These are phyloP conservation scores for Rhinocladiella similis DNA, from an alignment of 2,329 filamentous ascomycete genomes.

Conservation along the genomic window DNA sequence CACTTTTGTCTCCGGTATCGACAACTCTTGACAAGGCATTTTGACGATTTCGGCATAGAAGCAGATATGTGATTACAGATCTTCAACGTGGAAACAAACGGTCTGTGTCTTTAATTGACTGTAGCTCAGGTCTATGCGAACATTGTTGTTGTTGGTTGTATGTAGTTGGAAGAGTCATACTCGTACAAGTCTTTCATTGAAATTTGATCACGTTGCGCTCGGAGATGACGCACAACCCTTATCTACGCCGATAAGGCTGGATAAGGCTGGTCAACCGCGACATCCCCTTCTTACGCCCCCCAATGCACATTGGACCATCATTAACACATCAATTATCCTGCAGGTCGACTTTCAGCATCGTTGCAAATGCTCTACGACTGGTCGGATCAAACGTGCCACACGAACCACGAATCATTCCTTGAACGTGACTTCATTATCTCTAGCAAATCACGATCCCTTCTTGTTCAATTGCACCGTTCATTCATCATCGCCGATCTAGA, in stretches of 20 bases:
- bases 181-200: background rate
- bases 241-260: conserved; percentile 3
- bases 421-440: background rate
- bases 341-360: background rate
- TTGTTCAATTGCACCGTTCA: conserved; percentile 31
- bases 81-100: no score
- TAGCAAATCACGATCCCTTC: background rate
- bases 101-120: no score
- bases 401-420: background rate
- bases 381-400: conserved; percentile 1
- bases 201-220: background rate
- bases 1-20: conserved; percentile 65
- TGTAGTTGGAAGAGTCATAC: background rate
- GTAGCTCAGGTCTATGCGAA: no score
- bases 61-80: background rate
- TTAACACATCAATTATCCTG: background rate
- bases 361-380: background rate
- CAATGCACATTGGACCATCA: background rate
- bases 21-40: conserved; percentile 8
- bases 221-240: background rate
- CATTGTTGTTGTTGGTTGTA: no score
- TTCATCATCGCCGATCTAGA: conserved; percentile 63
- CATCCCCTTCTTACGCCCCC: background rate
- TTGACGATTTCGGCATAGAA: background rate
- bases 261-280: background rate